These are phyloP conservation scores for Phytophthora hibernalis DNA, from an alignment of 352 stramenopile genomes.

Conservation along the genomic window DNA sequence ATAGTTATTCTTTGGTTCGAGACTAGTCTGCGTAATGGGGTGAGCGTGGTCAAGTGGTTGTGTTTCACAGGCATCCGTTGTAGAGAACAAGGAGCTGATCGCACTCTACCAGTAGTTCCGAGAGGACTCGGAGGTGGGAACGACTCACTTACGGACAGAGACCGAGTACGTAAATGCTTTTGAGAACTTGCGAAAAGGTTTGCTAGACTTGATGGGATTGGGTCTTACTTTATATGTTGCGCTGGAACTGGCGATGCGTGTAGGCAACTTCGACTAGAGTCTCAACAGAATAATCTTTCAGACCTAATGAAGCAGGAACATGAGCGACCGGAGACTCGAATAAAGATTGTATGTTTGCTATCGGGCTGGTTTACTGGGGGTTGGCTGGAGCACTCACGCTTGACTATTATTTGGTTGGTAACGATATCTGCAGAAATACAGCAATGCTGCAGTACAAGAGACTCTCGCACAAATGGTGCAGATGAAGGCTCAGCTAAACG, in stretches of 20 bases:
- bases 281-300: conserved; percentile 21
- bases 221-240: background rate
- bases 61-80: conserved; percentile 51
- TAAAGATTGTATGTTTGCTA: conserved; percentile 44
- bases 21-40: background rate
- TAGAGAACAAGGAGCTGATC: conserved; percentile 83
- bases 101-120: conserved; percentile 72
- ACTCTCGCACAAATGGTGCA: conserved; percentile 63
- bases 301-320: conserved; percentile 35
- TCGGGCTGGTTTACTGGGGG: background rate
- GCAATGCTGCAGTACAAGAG: conserved; percentile 56
- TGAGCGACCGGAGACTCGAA: conserved; percentile 43
- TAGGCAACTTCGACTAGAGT: conserved; percentile 33
- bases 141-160: conserved; percentile 53
- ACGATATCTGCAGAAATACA: conserved; percentile 48
- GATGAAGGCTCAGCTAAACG: conserved; percentile 66
- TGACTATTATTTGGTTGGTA: background rate
- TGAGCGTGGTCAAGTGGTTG: conserved; percentile 10
- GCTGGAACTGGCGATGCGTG: background rate
- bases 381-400: background rate
- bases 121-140: conserved; percentile 61
- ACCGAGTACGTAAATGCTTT: conserved; percentile 50
- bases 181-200: too few species aligned
- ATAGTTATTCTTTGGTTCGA: too few species aligned
- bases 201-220: background rate